Base-by-base conservation (phyloP, 1,284 basidiomycete species). In the Rhodotorula mucilaginosa region DNA sequence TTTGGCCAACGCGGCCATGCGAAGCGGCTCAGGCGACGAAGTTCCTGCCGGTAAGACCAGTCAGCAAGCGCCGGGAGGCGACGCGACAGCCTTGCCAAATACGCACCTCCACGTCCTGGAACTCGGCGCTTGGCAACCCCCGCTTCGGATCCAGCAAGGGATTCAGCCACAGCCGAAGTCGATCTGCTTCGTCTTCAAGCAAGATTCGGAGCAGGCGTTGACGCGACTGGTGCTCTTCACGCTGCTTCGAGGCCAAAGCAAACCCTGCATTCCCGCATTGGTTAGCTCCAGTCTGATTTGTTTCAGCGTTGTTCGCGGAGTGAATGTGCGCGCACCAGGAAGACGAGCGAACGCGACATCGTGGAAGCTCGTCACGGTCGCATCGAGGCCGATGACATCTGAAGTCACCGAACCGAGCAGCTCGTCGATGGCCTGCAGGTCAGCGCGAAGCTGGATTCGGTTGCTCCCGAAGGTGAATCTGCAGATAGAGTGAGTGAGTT, bases 401-500 rank as follows among this genome's bases (percentile, higher is more conserved):
- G 77, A 59, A n/a, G 64, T 39, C 49, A 76, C 51, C 10, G 64
- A 57, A 29, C 44, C 23, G 16, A 52, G 26, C 13, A 79, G 61
- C 79, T 97, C 93, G 34, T 88, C 88, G 29, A 98, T 82, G 0
- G 95, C 85, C 80, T 90, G 91, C 80, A 96, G 87, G 80, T 99
- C 96, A 0, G 91, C 88, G 70, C 90, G 88, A 29, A 97, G 83
- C 82, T 98, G 95, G 19, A 93, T 87, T 6, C 93, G 88, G 81
- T 93, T 93, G 34, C 92, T 90, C 44, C 96, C 97, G 80, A 90
- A 97, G 8, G 93, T 90, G 95, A 96, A 99, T 77, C 92, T 94
- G 70, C 6, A 51, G 59, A 49, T 47, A 29, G 48, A 44, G 0
- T 12, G 23, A 44, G 3, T 31, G 26, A 26, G 16, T 5, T 29